phyloP scores from a whole-genome alignment of 2,329 filamentous ascomycete genomes.

The Pseudopyricularia javanii region DNA sequence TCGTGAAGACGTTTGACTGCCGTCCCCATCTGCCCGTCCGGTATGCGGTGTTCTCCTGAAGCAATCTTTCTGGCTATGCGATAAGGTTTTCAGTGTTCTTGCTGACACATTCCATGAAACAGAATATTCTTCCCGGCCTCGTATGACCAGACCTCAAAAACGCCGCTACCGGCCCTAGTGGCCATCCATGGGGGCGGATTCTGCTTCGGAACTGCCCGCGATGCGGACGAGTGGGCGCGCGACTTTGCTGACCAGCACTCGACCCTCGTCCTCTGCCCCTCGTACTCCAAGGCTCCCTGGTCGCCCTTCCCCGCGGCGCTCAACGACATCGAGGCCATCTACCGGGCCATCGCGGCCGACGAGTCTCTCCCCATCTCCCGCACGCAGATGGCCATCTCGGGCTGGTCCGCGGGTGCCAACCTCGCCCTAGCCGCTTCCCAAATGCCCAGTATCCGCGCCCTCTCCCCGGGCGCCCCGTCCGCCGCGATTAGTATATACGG shows the following conservation, averaged over 20 bases:
- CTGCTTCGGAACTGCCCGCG: conserved; percentile 24
- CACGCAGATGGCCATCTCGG: conserved; percentile 24
- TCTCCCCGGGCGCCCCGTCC: conserved; percentile 5
- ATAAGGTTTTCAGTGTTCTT: not conserved
- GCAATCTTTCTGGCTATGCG: no score
- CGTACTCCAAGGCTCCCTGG: conserved; percentile 34
- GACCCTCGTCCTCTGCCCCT: conserved; percentile 31
- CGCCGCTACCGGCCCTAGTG: conserved; percentile 28
- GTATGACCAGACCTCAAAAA: conserved; percentile 15
- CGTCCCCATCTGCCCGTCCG: conserved; percentile 19
- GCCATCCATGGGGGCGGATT: conserved; percentile 41
- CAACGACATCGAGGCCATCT: conserved; percentile 31
- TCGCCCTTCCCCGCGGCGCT: conserved; percentile 29
- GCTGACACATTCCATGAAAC: not conserved
- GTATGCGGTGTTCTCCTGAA: no score
- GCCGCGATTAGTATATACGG: conserved; percentile 32
- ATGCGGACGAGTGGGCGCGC: conserved; percentile 34
- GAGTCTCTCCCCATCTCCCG: conserved; percentile 29
- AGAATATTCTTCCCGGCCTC: conserved; percentile 27
- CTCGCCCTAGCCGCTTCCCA: conserved; percentile 28
- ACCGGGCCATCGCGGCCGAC: conserved; percentile 28
- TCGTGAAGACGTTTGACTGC: conserved; percentile 21
- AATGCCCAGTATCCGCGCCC: conserved; percentile 18
- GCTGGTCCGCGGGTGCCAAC: conserved; percentile 40
- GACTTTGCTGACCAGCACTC: conserved; percentile 24